Evolutionary conservation across 257 asterid species (phyloP).

Genomic region (Solanum sparsipilum): DNA sequence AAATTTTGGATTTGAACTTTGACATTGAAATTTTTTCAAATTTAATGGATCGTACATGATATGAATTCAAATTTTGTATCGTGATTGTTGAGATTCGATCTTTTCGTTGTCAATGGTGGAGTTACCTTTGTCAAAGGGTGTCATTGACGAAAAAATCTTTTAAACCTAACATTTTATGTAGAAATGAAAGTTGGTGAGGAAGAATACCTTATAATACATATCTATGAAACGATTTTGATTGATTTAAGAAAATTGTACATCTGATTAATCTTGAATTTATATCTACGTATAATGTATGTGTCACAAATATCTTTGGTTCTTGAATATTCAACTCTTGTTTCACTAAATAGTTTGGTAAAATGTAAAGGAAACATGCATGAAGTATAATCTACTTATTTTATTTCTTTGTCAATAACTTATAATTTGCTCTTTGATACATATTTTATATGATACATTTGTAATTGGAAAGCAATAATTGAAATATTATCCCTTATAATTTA

Average conservation of each 20-base stretch:
- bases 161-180: background rate
- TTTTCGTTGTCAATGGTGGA: background rate
- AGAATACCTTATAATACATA: background rate
- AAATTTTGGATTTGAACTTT: background rate
- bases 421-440: background rate
- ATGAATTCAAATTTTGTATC: background rate
- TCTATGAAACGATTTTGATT: background rate
- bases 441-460: background rate
- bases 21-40: rapidly evolving
- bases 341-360: background rate
- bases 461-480: background rate
- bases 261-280: background rate
- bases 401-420: background rate
- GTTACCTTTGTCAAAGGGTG: background rate
- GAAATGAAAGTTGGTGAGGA: background rate
- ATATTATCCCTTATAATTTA: background rate
- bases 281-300: background rate
- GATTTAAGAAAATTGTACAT: background rate
- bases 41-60: background rate
- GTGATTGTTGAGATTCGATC: background rate
- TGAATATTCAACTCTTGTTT: background rate
- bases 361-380: background rate
- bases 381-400: background rate
- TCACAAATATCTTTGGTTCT: background rate
- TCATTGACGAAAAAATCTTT: background rate